phyloP scores from a whole-genome alignment of 1,284 basidiomycete genomes.

The Leccinum huronense region DNA sequence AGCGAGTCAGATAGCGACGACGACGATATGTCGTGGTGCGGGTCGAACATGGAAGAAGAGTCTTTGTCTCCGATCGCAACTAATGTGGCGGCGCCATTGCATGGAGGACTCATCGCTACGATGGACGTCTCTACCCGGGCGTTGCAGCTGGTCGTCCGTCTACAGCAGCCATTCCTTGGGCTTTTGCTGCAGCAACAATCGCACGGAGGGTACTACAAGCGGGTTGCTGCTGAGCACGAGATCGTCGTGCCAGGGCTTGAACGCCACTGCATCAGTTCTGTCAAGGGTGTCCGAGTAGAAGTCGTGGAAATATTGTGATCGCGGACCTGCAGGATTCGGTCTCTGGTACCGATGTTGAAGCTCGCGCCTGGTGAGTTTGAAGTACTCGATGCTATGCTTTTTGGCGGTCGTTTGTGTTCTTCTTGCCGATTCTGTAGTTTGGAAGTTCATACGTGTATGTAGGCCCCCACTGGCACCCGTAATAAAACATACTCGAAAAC shows the following conservation, averaged over 20 bases:
- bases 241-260: constrained; percentile 5
- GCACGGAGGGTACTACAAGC: constrained; percentile 1
- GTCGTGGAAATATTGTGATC: constrained; percentile 12
- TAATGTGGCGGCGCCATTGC: neutral
- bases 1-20: neutral
- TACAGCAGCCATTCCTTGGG: constrained; percentile 6
- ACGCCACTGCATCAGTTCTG: neutral
- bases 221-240: constrained; percentile 7
- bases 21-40: neutral
- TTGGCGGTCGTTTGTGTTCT: too few species aligned
- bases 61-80: neutral
- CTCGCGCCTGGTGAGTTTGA: too few species aligned
- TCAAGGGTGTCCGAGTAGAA: neutral
- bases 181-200: constrained; percentile 7
- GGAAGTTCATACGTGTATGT: too few species aligned
- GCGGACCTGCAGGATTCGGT: too few species aligned
- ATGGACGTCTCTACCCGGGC: neutral
- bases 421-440: too few species aligned
- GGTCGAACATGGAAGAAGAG: neutral
- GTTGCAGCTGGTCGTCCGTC: neutral
- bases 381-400: too few species aligned
- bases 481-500: too few species aligned
- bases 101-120: neutral
- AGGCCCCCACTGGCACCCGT: too few species aligned
- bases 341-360: too few species aligned